Evolutionary conservation across 2,329 filamentous ascomycete genomes (phyloP).

Genomic region (Pseudocercospora eumusae): DNA sequence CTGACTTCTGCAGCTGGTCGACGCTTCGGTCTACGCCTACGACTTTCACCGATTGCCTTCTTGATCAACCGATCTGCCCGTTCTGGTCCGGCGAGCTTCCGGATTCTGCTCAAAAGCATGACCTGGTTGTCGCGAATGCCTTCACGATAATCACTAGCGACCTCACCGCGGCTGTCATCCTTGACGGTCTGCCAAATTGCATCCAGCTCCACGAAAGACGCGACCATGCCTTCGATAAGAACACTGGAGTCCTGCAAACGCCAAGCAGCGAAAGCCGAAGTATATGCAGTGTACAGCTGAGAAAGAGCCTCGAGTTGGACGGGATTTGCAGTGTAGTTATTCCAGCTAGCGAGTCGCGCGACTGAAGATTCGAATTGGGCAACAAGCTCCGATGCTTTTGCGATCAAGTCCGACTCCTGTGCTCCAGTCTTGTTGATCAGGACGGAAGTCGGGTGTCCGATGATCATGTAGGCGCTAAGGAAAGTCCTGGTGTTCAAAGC

Average conservation of each 20-base stretch:
- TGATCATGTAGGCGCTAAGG: slow-evolving; percentile 75
- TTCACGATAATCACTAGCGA: slow-evolving; percentile 73
- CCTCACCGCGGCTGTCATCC: slow-evolving; percentile 70
- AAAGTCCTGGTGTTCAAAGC: slow-evolving; percentile 74
- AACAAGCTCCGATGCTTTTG: slow-evolving; percentile 74
- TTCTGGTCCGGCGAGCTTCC: slow-evolving; percentile 71
- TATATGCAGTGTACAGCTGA: slow-evolving; percentile 71
- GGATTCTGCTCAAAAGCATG: slow-evolving; percentile 76
- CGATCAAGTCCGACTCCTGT: slow-evolving; percentile 70
- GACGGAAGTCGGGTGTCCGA: slow-evolving; percentile 76
- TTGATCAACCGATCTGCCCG: slow-evolving; percentile 72
- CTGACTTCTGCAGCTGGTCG: slow-evolving; percentile 69
- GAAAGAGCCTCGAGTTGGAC: slow-evolving; percentile 64
- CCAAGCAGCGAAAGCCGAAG: slow-evolving; percentile 80
- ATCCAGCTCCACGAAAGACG: slow-evolving; percentile 81
- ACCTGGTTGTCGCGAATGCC: slow-evolving; percentile 81
- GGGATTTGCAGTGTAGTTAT: slow-evolving; percentile 66
- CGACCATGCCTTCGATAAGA: slow-evolving; percentile 79
- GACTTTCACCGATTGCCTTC: slow-evolving; percentile 71
- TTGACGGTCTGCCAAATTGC: slow-evolving; percentile 83
- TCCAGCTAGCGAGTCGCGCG: slow-evolving; percentile 64
- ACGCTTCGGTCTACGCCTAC: slow-evolving; percentile 64
- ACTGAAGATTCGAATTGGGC: slow-evolving; percentile 76
- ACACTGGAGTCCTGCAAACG: slow-evolving; percentile 77
- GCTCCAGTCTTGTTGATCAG: slow-evolving; percentile 73